phyloP scores from a whole-genome alignment of 257 asterid species.

The Nicotiana undulata region DNA sequence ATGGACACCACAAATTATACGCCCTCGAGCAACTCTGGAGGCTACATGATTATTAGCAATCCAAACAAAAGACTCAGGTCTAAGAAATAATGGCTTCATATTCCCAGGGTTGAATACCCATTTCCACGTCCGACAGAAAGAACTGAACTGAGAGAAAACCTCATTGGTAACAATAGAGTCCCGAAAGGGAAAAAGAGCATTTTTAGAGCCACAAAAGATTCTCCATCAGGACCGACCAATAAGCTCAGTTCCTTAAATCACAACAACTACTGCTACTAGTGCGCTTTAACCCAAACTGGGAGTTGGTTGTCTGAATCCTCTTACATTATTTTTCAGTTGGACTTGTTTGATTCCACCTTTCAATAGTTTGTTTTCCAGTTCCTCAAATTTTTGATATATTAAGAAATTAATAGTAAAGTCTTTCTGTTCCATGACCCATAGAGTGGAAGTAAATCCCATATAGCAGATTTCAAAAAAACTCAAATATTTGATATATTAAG shows the following conservation, averaged over 20 bases:
- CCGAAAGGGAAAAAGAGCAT: background rate
- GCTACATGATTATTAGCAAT: background rate
- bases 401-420: background rate
- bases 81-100: background rate
- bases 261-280: background rate
- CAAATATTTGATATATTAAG: background rate
- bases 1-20: background rate
- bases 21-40: background rate
- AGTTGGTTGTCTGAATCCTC: background rate
- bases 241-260: background rate
- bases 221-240: background rate
- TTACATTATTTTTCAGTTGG: background rate
- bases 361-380: background rate
- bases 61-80: background rate
- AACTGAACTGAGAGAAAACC: background rate
- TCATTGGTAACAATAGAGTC: background rate
- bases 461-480: background rate
- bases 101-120: background rate
- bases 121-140: background rate
- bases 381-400: background rate
- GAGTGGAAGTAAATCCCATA: background rate
- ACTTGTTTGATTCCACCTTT: background rate
- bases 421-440: background rate
- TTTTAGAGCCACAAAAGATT: background rate
- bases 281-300: background rate